Evolutionary conservation across 139 green algal species (phyloP), one percentile per base, ranked within the genome.

Genomic region (Chlamydomonas schloesseri): DNA sequence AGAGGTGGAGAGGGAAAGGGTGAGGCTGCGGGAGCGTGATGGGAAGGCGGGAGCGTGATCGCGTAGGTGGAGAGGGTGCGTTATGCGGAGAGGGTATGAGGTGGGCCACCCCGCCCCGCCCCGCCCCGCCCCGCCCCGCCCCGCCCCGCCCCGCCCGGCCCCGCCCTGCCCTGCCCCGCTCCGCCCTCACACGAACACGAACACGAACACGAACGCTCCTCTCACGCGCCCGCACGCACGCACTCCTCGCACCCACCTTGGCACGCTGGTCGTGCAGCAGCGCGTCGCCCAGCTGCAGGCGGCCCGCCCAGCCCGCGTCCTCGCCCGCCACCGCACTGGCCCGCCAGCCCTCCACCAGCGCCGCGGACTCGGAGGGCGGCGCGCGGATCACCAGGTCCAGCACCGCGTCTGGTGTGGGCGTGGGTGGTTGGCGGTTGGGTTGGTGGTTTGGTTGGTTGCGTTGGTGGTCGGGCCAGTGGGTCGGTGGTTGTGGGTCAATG

Each of bases 311-410:
- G 24, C 28, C 70, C 4, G 33, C 73, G 79, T 90, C 86, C 60
- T 75, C 64, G 17, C 46, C 47, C 33, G 79, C 80, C 79, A 74
- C 62, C 28, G 23, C 62, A 28, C 79, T 84, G 50, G 62, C 36
- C 0, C 79, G 71, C 74, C 74, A 90, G 23, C 78, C 62, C 58
- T 65, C 86, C 60, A 90, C 86, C 71, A 90, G 79, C 36, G 37
- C 42, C 6, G 47, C 46, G 1, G 15, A 28, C 42, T 89, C 70
- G 28, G 77, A 58, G 36, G 76, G 36, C 11, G 70, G 70, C 15
- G 86, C 31, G 82, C 72, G 71, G 86, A 97, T 95, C 58, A 95
- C 89, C 31, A 95, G 83, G 69, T 97, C 94, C 72, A 97, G 87
- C 77, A 96, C 90, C 68, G 91, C 88, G 76, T 97, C 80, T 86